phyloP scores from a whole-genome alignment of 768 basidiomycete species.

The Cystobasidium onofrii region DNA sequence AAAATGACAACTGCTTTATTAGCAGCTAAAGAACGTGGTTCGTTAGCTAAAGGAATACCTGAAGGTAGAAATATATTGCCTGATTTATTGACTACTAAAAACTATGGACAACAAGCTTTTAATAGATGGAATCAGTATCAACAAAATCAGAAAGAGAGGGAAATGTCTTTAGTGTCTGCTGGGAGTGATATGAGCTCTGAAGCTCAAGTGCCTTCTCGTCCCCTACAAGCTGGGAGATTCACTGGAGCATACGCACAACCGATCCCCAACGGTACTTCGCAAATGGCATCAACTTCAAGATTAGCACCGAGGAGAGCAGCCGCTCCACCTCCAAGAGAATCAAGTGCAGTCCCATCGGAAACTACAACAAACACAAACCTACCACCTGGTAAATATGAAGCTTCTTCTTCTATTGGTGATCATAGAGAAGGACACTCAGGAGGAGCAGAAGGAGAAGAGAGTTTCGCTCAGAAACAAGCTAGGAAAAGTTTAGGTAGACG shows the following conservation, averaged over 20 bases:
- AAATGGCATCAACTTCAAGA: not conserved
- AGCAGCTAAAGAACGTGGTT: constrained; percentile 4
- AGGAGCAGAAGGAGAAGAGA: not conserved
- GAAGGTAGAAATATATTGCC: constrained; percentile 11
- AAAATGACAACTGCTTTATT: constrained; percentile 3
- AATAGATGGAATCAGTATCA: not conserved
- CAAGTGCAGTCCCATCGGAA: not conserved
- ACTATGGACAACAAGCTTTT: not conserved
- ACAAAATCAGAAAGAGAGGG: not conserved
- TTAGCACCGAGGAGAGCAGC: constrained; percentile 1
- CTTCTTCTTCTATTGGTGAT: not conserved
- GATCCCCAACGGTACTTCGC: no score
- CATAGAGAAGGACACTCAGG: no score
- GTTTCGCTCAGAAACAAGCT: not conserved
- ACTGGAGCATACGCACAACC: no score
- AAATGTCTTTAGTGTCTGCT: not conserved
- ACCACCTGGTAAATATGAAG: constrained; percentile 1
- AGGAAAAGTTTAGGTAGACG: constrained; percentile 1
- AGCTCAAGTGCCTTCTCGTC: not conserved
- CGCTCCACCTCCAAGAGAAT: not conserved
- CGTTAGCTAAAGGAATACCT: not conserved
- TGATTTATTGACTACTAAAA: not conserved
- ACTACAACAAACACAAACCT: not conserved
- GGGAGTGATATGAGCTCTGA: not conserved
- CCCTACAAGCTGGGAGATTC: not conserved